Conservation (phyloP, 306 rosid species). For the Prunus campanulata region DNA sequence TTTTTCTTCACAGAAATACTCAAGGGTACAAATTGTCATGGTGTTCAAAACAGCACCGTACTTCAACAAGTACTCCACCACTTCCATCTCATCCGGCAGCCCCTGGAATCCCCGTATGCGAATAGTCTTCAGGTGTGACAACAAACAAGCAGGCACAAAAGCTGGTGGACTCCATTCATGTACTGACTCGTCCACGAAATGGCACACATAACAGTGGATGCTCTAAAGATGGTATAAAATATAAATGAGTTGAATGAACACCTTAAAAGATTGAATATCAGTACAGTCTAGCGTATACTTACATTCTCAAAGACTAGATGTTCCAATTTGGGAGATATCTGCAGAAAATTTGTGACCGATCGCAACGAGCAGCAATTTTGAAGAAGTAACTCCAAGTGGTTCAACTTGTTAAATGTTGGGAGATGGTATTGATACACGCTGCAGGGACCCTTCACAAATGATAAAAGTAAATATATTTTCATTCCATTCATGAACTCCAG, state of each 20-base stretch:
- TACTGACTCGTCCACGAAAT: neutral
- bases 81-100: neutral
- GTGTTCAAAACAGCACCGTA: neutral
- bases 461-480: neutral
- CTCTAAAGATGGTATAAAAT: neutral
- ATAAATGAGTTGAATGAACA: neutral
- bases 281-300: neutral
- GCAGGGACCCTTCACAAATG: neutral
- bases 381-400: neutral
- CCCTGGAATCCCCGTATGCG: neutral
- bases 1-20: neutral
- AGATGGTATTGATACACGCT: neutral
- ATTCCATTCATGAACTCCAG: neutral
- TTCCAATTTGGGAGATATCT: neutral
- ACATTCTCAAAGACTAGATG: neutral
- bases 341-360: neutral
- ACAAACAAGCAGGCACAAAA: too few species aligned
- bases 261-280: too few species aligned
- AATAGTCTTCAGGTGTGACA: too few species aligned
- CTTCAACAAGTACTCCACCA: neutral
- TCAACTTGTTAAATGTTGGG: neutral
- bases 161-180: neutral
- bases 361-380: neutral
- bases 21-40: neutral
- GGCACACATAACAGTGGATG: neutral